phyloP scores from a whole-genome alignment of 192 early-diverging fungal species.

The Umbelopsis sp. region DNA sequence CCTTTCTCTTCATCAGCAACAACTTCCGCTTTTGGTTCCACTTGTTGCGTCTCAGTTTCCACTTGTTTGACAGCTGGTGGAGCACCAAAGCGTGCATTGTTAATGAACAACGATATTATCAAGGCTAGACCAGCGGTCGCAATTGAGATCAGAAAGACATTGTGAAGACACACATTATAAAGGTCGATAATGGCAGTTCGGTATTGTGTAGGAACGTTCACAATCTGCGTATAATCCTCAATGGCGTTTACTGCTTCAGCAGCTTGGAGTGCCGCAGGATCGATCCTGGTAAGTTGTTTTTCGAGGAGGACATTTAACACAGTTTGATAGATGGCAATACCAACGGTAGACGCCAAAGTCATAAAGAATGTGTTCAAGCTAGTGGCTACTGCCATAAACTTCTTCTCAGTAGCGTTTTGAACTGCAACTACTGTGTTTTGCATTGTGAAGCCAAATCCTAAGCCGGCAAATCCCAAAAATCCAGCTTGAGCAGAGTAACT shows the following conservation, averaged over 20 bases:
- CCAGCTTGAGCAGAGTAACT: constrained; percentile 53
- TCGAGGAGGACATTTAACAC: constrained; percentile 10
- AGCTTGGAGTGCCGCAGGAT: constrained; percentile 26
- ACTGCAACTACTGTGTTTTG: constrained; percentile 51
- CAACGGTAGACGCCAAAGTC: constrained; percentile 25
- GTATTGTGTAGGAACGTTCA: constrained; percentile 9
- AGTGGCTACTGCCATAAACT: constrained; percentile 54
- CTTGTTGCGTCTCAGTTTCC: not conserved
- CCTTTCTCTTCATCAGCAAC: not conserved
- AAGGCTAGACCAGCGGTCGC: constrained; percentile 15
- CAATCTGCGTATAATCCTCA: constrained; percentile 17
- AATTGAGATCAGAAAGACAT: constrained; percentile 27
- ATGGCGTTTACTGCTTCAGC: constrained; percentile 22
- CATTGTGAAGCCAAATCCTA: constrained; percentile 54
- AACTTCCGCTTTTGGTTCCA: not conserved
- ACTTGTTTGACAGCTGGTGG: not conserved
- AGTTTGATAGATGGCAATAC: constrained; percentile 33
- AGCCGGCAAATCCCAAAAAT: constrained; percentile 51
- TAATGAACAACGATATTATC: constrained; percentile 26
- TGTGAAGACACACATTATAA: constrained; percentile 24
- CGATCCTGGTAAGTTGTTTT: not conserved
- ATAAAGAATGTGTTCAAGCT: constrained; percentile 40
- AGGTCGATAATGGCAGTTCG: constrained; percentile 24
- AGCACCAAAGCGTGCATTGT: constrained; percentile 22
- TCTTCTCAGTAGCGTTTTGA: constrained; percentile 43